Base-by-base conservation (phyloP, 495 filamentous ascomycete genomes). In the Penicillium macrosclerotiorum region DNA sequence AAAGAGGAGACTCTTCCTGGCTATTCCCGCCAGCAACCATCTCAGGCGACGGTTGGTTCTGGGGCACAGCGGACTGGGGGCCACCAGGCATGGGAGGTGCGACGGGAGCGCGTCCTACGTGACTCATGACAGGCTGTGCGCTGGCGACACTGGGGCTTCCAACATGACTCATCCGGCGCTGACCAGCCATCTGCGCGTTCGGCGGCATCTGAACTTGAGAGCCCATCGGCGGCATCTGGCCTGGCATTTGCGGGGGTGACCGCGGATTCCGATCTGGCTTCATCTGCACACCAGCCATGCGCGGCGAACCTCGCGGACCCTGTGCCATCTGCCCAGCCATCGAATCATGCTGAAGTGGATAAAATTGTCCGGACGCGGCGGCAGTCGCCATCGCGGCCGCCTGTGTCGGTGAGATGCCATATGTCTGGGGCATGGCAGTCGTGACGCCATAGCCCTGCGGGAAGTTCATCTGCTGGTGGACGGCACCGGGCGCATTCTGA, bases 1-100 rank as follows among this genome's bases (percentile, higher is more conserved):
- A 98, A 6, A 98, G 74, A 0, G 93, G 93, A 5, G 93, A 90
- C 64, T 98, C 93, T 66, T 97, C 93, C 11, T 86, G 59, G 39
- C n/a, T n/a, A n/a, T 57, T 86, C 22, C 69, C 71, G 2, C 85
- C 82, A 3, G 85, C 75, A 1, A 85, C 80, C 62, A 93, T 79
- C 54, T 96, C 93, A 1, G 90, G 89, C 1, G 90, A 94, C 40
- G 86, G 80, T 35, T 88, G 89, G 44, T 82, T 86, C 48, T 80
- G 81, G 48, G 79, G 82, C 27, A 74, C 71, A 6, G 73, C 66
- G 13, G 72, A 60, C 41, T 71, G 76, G 27, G 76, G 72, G 19
- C 75, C 72, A 30, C 73, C 71, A 3, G 68, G 68, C 71, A 75
- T 75, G 14, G 69, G 50, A 16, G 74, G 68, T 25, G 72, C 69